Evolutionary conservation across 176 grass and related monocot species (phyloP).

Genomic region (Themeda triandra): DNA sequence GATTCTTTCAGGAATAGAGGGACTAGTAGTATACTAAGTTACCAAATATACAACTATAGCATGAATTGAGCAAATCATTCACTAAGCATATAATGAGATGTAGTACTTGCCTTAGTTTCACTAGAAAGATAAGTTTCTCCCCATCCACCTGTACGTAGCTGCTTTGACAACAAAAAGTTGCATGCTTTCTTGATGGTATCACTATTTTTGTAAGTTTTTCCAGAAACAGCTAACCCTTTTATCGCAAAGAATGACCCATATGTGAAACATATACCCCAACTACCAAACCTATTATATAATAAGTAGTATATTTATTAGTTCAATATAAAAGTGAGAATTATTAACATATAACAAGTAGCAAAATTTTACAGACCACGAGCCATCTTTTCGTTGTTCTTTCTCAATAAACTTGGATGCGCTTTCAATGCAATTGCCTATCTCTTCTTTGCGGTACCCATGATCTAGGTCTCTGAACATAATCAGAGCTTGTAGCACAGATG

Average conservation of each 20-base stretch:
- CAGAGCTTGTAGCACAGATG: conserved; percentile 48
- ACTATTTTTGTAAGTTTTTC: conserved; percentile 46
- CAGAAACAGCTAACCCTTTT: conserved; percentile 34
- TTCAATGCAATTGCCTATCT: conserved; percentile 38
- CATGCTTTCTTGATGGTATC: conserved; percentile 47
- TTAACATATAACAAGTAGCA: background rate
- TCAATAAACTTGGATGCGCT: conserved; percentile 44
- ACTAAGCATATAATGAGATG: background rate
- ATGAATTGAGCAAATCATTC: no score
- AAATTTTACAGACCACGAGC: conserved; percentile 41
- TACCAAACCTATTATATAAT: conserved; percentile 37
- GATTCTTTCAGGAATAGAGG: no score
- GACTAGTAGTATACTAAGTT: background rate
- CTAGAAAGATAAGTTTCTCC: conserved; percentile 41
- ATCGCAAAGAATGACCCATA: conserved; percentile 54
- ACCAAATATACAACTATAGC: background rate
- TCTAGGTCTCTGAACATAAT: conserved; percentile 41
- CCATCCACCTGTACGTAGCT: conserved; percentile 47
- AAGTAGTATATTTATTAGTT: background rate
- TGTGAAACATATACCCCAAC: conserved; percentile 59
- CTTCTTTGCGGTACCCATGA: conserved; percentile 38
- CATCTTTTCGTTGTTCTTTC: conserved; percentile 39
- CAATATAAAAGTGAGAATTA: background rate
- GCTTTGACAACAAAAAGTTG: conserved; percentile 53
- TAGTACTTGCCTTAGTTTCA: conserved; percentile 6